Evolutionary conservation across 306 rosid species (phyloP).

Genomic region (Pachyrhizus erosus): DNA sequence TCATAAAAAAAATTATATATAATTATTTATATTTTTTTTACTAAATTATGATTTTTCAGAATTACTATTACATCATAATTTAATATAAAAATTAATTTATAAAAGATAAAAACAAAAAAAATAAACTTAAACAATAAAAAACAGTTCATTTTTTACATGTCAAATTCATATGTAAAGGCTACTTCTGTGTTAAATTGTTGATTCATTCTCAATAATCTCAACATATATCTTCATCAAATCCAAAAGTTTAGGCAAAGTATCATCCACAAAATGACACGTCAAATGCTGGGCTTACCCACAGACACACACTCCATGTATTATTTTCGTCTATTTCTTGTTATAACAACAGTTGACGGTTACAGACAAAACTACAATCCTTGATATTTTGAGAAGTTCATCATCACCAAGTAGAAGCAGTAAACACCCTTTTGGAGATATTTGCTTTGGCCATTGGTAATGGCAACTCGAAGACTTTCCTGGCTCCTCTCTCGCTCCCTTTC

Average conservation of each 20-base stretch:
- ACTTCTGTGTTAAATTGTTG: too few species aligned
- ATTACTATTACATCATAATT: too few species aligned
- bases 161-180: too few species aligned
- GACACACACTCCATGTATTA: neutral
- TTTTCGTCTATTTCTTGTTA: neutral
- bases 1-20: too few species aligned
- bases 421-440: neutral
- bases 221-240: neutral
- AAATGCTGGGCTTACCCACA: neutral
- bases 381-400: neutral
- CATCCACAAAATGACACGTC: neutral
- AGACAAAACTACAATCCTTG: neutral
- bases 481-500: constrained; percentile 5
- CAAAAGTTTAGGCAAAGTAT: neutral
- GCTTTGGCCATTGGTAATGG: neutral
- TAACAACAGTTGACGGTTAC: neutral
- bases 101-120: too few species aligned
- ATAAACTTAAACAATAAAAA: too few species aligned
- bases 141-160: too few species aligned
- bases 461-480: neutral
- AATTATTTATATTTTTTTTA: too few species aligned
- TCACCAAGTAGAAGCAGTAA: neutral
- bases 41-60: too few species aligned
- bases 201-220: too few species aligned
- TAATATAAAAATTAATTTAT: too few species aligned